Percentiles rank a stretch among this genome's conserved stretches.
Evolutionary conservation across 768 basidiomycete species (phyloP).

Genomic region (Leucocoprinus birnbaumii): DNA sequence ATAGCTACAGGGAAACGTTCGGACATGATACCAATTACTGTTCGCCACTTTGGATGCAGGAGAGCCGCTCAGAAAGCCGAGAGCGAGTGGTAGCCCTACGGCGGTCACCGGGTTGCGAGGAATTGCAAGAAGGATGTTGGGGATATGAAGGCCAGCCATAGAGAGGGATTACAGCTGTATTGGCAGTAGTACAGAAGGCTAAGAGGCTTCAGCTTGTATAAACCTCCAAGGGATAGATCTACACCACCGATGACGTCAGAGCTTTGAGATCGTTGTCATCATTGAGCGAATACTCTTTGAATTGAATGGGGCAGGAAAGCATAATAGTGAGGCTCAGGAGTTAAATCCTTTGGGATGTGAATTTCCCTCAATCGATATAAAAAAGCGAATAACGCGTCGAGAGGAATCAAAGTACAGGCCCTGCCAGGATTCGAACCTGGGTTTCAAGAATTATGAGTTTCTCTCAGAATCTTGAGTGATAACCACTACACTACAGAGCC

Average conservation of each 20-base stretch:
- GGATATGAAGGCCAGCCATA: constrained; percentile 37
- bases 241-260: no score
- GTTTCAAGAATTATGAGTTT: constrained; percentile 29
- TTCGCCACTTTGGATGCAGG: constrained; percentile 43
- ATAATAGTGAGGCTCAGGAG: no score
- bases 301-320: no score
- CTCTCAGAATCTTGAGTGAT: constrained; percentile 32
- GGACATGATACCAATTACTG: constrained; percentile 59
- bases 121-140: constrained; percentile 48
- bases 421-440: constrained; percentile 35
- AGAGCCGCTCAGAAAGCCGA: constrained; percentile 51
- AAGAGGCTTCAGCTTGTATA: no score
- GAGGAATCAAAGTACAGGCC: constrained; percentile 18
- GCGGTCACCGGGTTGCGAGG: constrained; percentile 56
- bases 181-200: background rate
- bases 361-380: no score
- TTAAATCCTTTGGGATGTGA: no score
- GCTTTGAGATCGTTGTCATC: no score
- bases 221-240: no score
- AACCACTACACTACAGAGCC: constrained; percentile 34
- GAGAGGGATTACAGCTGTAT: no score
- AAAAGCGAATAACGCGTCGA: no score
- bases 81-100: constrained; percentile 54
- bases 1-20: constrained; percentile 13
- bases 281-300: no score